Conservation (phyloP, 768 basidiomycete genomes). For the Pleurotus pulmonarius region DNA sequence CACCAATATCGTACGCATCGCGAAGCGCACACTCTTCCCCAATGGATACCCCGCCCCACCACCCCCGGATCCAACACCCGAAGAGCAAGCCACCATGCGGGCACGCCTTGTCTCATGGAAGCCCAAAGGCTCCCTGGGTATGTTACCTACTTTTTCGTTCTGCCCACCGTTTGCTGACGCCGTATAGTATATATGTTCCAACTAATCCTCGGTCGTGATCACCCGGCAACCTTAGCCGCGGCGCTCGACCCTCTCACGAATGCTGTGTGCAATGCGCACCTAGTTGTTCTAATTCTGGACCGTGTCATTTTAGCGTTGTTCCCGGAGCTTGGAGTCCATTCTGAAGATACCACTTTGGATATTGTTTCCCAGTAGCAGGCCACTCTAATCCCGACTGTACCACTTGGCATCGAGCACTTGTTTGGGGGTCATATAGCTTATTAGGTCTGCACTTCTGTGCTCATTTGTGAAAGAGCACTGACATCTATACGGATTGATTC, state of each 20-base stretch:
- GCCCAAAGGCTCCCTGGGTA: conserved; percentile 32
- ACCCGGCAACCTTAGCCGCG: conserved; percentile 41
- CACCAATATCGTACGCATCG: conserved; percentile 45
- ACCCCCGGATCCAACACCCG: conserved; percentile 69
- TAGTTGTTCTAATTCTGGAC: conserved; percentile 73
- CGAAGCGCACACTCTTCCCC: conserved; percentile 80
- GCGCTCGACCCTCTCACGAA: conserved; percentile 62
- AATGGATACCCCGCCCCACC: conserved; percentile 80
- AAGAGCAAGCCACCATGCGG: conserved; percentile 67
- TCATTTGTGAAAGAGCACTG: too few species aligned
- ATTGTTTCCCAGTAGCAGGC: not conserved
- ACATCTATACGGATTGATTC: too few species aligned
- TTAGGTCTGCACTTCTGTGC: too few species aligned
- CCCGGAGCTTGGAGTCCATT: conserved; percentile 58
- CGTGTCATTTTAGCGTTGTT: conserved; percentile 66
- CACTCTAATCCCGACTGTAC: too few species aligned
- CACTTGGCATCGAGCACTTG: too few species aligned
- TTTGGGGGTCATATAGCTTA: too few species aligned
- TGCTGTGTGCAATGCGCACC: conserved; percentile 72
- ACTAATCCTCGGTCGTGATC: conserved; percentile 52
- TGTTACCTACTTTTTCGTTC: conserved; percentile 9
- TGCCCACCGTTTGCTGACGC: conserved; percentile 1
- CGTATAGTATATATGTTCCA: conserved; percentile 38
- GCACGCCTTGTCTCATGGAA: conserved; percentile 36
- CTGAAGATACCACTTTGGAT: not conserved